These are phyloP conservation scores for Lasiodiplodia sp. DNA, from an alignment of 2,329 filamentous ascomycete species.

Conservation along the genomic window DNA sequence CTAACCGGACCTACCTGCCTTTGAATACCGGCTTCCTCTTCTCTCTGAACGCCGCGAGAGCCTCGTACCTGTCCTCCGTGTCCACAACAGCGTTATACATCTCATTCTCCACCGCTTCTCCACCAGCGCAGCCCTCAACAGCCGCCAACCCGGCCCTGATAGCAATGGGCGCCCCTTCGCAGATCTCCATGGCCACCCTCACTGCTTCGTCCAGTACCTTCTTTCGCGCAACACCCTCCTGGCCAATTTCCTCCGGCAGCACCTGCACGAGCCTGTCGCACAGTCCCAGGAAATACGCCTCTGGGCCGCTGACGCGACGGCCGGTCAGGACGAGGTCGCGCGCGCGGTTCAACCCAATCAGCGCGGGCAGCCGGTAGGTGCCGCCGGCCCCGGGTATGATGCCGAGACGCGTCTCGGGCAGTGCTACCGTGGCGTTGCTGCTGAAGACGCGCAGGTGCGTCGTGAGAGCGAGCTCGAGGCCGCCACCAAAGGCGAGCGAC, in stretches of 20 bases:
- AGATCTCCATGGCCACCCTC: slow-evolving; percentile 81
- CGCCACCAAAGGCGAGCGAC: slow-evolving; percentile 87
- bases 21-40: slow-evolving; percentile 75
- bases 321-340: slow-evolving; percentile 91
- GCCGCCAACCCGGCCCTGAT: slow-evolving; percentile 81
- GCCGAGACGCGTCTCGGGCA: slow-evolving; percentile 90
- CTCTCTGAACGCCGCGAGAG: slow-evolving; percentile 82
- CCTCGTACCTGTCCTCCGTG: slow-evolving; percentile 88
- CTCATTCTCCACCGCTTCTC: slow-evolving; percentile 80
- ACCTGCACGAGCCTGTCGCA: slow-evolving; percentile 91
- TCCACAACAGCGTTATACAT: slow-evolving; percentile 85
- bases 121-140: slow-evolving; percentile 69
- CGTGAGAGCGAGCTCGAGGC: slow-evolving; percentile 88
- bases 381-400: slow-evolving; percentile 96
- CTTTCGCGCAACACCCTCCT: slow-evolving; percentile 64
- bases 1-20: slow-evolving; percentile 48
- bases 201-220: slow-evolving; percentile 79
- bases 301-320: slow-evolving; percentile 79
- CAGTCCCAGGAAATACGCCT: slow-evolving; percentile 90
- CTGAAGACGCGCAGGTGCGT: slow-evolving; percentile 89
- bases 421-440: slow-evolving; percentile 77
- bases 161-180: slow-evolving; percentile 86
- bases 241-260: slow-evolving; percentile 61
- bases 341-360: slow-evolving; percentile 83
- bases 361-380: slow-evolving; percentile 81